Evolutionary conservation across 2,329 filamentous ascomycete genomes (phyloP).

Genomic region (Aspergillus sp.): DNA sequence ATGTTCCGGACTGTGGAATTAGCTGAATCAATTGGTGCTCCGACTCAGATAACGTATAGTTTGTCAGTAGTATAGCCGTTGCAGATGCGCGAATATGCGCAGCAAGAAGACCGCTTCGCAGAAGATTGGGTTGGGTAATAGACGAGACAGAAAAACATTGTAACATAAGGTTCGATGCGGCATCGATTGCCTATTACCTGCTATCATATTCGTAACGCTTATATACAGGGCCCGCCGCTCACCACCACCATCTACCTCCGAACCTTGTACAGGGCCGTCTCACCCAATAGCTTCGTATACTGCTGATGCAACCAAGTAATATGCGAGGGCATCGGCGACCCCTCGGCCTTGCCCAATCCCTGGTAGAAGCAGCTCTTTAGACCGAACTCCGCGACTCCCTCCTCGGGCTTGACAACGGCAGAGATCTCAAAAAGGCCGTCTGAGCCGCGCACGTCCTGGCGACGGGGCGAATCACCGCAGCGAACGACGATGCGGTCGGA

Average conservation of each 20-base stretch:
- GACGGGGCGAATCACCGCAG: slow-evolving; percentile 65
- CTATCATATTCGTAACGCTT: background rate
- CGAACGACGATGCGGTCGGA: slow-evolving; percentile 61
- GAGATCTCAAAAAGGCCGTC: slow-evolving; percentile 69
- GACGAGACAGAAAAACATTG: too few relatives aligned
- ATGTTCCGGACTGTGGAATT: too few relatives aligned
- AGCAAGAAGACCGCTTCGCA: too few relatives aligned
- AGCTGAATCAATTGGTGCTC: too few relatives aligned
- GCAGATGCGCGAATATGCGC: too few relatives aligned
- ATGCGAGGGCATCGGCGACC: slow-evolving; percentile 46
- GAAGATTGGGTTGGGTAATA: too few relatives aligned
- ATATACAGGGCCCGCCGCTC: background rate
- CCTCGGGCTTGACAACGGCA: slow-evolving; percentile 59
- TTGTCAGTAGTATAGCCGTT: too few relatives aligned
- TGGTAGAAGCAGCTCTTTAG: slow-evolving; percentile 67
- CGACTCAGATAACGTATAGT: too few relatives aligned
- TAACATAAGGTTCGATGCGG: too few relatives aligned
- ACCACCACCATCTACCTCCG: slow-evolving; percentile 11
- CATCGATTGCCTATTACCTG: background rate
- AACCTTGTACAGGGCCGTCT: slow-evolving; percentile 46
- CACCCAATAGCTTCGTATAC: slow-evolving; percentile 59
- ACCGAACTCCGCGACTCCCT: slow-evolving; percentile 61
- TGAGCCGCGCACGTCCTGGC: slow-evolving; percentile 54
- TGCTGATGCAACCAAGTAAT: slow-evolving; percentile 54
- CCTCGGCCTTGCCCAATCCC: slow-evolving; percentile 47